Percentiles rank a stretch among this genome's conserved stretches.
These are phyloP conservation scores for Sphaerulina musiva DNA, from an alignment of 2,329 filamentous ascomycete genomes.

Conservation along the genomic window DNA sequence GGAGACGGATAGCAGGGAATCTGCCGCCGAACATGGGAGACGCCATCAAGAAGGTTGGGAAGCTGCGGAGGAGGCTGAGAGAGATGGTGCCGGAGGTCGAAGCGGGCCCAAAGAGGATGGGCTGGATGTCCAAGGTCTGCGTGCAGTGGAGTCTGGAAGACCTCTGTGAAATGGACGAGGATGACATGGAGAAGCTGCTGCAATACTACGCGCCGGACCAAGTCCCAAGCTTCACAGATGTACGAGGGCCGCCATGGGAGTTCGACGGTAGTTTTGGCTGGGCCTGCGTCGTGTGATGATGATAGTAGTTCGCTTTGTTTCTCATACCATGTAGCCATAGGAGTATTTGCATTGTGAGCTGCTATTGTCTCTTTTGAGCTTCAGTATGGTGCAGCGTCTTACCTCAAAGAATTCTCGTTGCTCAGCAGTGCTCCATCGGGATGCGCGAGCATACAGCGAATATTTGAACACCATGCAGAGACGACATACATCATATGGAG, in stretches of 20 bases:
- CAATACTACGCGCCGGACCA: conserved; percentile 57
- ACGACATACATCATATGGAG: too few relatives aligned
- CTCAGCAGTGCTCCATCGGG: too few relatives aligned
- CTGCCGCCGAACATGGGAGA: conserved; percentile 75
- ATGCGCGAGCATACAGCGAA: too few relatives aligned
- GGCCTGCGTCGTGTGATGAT: conserved; percentile 30
- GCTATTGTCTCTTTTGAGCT: too few relatives aligned
- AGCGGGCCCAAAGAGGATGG: conserved; percentile 82
- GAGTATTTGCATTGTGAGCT: too few relatives aligned
- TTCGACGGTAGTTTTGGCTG: conserved; percentile 47
- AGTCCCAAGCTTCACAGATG: conserved; percentile 40
- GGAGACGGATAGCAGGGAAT: conserved; percentile 68
- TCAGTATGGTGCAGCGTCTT: too few relatives aligned
- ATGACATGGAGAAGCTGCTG: conserved; percentile 75
- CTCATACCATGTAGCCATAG: too few relatives aligned
- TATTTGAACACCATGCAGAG: too few relatives aligned
- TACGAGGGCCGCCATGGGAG: conserved; percentile 35
- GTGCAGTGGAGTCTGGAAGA: conserved; percentile 80
- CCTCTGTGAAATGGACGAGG: conserved; percentile 71
- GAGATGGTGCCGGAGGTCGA: conserved; percentile 64
- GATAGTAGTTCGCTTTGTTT: background rate
- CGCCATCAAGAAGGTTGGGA: conserved; percentile 78
- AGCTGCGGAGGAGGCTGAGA: conserved; percentile 70
- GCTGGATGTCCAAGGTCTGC: conserved; percentile 90
- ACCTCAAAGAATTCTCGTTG: too few relatives aligned